Evolutionary conservation across 2,329 filamentous ascomycete genomes (phyloP).

Genomic region (Ambrosiella beaveri): DNA sequence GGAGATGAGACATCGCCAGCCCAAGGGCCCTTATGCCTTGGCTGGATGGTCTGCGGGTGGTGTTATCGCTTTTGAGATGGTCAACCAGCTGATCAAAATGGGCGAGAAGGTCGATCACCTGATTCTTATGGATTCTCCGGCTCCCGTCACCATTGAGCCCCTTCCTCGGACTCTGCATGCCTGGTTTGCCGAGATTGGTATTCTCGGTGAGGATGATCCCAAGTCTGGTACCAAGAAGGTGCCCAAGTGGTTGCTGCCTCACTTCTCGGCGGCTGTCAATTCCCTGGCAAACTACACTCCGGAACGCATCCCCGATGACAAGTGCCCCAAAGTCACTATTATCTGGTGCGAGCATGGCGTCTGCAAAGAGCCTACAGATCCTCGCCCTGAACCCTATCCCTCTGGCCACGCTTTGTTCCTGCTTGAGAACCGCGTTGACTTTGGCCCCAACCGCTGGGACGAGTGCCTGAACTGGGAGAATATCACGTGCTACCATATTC

Average conservation of each 20-base stretch:
- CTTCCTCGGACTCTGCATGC: conserved; percentile 45
- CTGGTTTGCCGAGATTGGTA: conserved; percentile 56
- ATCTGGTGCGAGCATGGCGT: conserved; percentile 63
- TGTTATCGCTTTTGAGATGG: conserved; percentile 52
- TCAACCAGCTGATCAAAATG: conserved; percentile 39
- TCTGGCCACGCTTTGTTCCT: conserved; percentile 49
- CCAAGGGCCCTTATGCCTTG: conserved; percentile 48
- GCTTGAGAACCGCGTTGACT: conserved; percentile 56
- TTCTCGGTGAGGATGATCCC: conserved; percentile 45
- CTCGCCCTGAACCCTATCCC: conserved; percentile 43
- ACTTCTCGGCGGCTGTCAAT: conserved; percentile 52
- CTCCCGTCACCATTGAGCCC: conserved; percentile 49
- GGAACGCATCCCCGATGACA: conserved; percentile 39
- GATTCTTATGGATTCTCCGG: conserved; percentile 49
- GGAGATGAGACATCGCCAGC: conserved; percentile 56
- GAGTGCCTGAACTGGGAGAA: conserved; percentile 44
- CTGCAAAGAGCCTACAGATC: conserved; percentile 48
- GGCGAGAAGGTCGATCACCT: conserved; percentile 42
- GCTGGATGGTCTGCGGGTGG: conserved; percentile 65
- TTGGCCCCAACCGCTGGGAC: conserved; percentile 52
- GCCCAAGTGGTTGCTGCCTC: conserved; percentile 55
- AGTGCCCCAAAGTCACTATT: conserved; percentile 42
- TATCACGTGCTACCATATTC: conserved; percentile 49
- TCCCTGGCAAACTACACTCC: conserved; percentile 54
- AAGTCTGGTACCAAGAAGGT: conserved; percentile 26